Evolutionary conservation across 257 asterid species (phyloP).

Genomic region (Nicotiana noctiflora): DNA sequence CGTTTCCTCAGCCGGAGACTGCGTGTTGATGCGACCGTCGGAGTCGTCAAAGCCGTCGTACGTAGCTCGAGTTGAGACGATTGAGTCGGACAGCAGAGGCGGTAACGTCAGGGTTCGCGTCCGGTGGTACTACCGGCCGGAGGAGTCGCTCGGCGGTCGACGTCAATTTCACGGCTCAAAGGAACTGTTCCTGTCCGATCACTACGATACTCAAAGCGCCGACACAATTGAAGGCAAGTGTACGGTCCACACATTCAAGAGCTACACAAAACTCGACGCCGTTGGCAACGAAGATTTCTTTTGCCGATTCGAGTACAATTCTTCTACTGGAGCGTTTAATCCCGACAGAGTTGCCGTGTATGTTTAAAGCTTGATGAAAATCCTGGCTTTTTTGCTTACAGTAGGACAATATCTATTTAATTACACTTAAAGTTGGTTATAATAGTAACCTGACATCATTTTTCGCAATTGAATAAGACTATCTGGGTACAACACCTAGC

Average conservation of each 20-base stretch:
- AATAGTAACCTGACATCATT: too few species aligned
- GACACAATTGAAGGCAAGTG: constrained; percentile 89
- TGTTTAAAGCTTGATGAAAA: constrained; percentile 18
- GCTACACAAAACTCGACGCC: constrained; percentile 80
- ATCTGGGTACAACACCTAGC: too few species aligned
- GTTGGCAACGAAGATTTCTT: constrained; percentile 92
- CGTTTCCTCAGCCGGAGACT: constrained; percentile 63
- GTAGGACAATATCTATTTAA: background rate
- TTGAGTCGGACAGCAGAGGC: constrained; percentile 85
- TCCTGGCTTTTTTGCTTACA: background rate
- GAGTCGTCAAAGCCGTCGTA: constrained; percentile 81
- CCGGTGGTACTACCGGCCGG: constrained; percentile 97
- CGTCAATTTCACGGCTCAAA: constrained; percentile 87
- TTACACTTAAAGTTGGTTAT: background rate
- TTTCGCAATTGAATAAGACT: too few species aligned
- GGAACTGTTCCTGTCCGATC: constrained; percentile 90
- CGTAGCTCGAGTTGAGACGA: constrained; percentile 79
- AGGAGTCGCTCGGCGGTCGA: constrained; percentile 93
- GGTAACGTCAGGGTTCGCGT: constrained; percentile 62
- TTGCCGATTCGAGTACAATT: constrained; percentile 90
- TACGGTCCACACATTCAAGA: constrained; percentile 76
- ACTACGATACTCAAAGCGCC: constrained; percentile 77
- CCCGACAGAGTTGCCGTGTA: constrained; percentile 97
- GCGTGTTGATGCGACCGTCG: constrained; percentile 79
- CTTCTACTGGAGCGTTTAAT: constrained; percentile 77